Percentiles rank a stretch among this genome's conserved stretches.
These are phyloP conservation scores for Daldinia sp. DNA, from an alignment of 2,329 filamentous ascomycete species.

Conservation along the genomic window DNA sequence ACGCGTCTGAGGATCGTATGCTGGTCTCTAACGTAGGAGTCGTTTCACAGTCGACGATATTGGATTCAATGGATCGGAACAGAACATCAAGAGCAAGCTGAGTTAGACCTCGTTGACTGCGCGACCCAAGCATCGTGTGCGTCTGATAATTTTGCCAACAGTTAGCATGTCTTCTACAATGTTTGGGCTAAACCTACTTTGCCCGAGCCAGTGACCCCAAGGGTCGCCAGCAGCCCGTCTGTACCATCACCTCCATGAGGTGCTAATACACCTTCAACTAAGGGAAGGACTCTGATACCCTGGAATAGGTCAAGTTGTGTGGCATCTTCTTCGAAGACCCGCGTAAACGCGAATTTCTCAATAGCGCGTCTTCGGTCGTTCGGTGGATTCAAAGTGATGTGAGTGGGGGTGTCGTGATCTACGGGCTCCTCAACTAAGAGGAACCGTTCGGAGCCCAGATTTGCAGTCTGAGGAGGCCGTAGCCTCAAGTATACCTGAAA, in stretches of 20 bases:
- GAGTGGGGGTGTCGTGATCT: slow-evolving; percentile 65
- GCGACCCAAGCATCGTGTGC: slow-evolving; percentile 93
- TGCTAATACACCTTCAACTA: slow-evolving; percentile 85
- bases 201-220: slow-evolving; percentile 95
- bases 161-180: not conserved
- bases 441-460: slow-evolving; percentile 72
- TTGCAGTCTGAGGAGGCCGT: slow-evolving; percentile 70
- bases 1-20: slow-evolving; percentile 79
- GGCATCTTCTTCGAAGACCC: slow-evolving; percentile 89
- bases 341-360: slow-evolving; percentile 94
- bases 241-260: slow-evolving; percentile 79
- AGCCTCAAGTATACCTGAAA: slow-evolving; percentile 94
- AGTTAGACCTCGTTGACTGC: slow-evolving; percentile 86
- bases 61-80: slow-evolving; percentile 82
- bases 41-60: slow-evolving; percentile 72
- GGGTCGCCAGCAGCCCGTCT: slow-evolving; percentile 89
- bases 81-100: slow-evolving; percentile 92
- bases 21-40: slow-evolving; percentile 76
- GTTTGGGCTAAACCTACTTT: slow-evolving; percentile 73
- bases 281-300: slow-evolving; percentile 77
- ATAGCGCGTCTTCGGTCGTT: slow-evolving; percentile 88
- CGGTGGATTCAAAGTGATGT: slow-evolving; percentile 83
- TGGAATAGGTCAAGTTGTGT: slow-evolving; percentile 89
- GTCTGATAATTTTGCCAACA: slow-evolving; percentile 67
- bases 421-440: slow-evolving; percentile 77